phyloP scores from a whole-genome alignment of 306 rosid species.

The Acacia acuminata region DNA sequence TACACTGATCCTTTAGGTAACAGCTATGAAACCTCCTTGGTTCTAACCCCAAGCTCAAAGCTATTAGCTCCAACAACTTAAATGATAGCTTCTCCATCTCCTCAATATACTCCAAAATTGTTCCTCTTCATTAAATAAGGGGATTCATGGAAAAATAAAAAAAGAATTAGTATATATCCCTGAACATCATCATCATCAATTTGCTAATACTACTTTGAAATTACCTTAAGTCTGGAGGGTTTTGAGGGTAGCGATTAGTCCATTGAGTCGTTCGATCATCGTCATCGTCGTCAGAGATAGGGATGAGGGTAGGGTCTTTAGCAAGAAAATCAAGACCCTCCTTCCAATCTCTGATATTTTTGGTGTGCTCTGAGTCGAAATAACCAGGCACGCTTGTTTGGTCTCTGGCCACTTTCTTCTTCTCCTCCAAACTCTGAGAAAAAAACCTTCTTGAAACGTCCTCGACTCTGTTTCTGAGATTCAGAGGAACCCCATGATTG shows the following conservation, averaged over 20 bases:
- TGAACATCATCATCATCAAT: background rate
- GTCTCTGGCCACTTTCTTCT: constrained; percentile 44
- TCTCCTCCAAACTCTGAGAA: constrained; percentile 50
- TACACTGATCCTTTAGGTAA: constrained; percentile 39
- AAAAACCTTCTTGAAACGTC: no score
- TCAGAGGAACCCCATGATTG: no score
- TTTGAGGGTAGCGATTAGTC: background rate
- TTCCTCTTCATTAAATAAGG: background rate
- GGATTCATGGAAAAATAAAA: background rate
- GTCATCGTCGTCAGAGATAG: background rate
- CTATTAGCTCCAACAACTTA: constrained; percentile 26
- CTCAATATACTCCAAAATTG: background rate
- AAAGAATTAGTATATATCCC: background rate
- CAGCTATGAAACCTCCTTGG: constrained; percentile 28
- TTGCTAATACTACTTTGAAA: background rate
- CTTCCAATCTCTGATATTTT: background rate
- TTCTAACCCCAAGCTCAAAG: constrained; percentile 31
- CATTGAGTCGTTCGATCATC: background rate
- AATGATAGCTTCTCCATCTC: constrained; percentile 29
- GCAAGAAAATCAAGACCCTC: background rate
- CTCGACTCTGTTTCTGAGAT: no score
- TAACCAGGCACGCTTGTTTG: background rate
- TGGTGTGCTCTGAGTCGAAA: background rate
- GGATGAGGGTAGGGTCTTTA: background rate
- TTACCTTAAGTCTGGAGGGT: background rate